A percentile compares a stretch with the other conserved stretches of the same genome.
Evolutionary conservation across 257 asterid species (phyloP).

Genomic region (Lycium barbarum): DNA sequence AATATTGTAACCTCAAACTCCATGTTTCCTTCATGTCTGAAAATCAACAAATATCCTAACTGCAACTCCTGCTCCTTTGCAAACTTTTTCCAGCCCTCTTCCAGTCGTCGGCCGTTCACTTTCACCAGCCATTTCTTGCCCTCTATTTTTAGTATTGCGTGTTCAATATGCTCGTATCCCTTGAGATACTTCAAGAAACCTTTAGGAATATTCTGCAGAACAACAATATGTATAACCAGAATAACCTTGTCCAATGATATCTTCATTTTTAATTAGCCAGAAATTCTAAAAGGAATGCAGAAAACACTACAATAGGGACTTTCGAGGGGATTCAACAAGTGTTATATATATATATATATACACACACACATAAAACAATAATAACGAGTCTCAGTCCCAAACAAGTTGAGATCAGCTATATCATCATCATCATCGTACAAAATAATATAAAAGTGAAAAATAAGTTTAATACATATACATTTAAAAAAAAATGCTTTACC

Average conservation of each 20-base stretch:
- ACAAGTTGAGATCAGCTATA: not conserved
- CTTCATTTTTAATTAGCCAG: not conserved
- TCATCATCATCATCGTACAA: no score
- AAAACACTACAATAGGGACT: not conserved
- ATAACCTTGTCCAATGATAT: not conserved
- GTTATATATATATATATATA: no score
- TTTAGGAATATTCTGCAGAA: slow-evolving; percentile 28
- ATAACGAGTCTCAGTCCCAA: not conserved
- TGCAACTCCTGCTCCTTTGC: not conserved
- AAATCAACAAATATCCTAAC: slow-evolving; percentile 28
- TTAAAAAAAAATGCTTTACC: no score
- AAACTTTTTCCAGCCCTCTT: slow-evolving; percentile 29
- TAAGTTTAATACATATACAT: no score
- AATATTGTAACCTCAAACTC: slow-evolving; percentile 27
- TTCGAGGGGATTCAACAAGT: no score
- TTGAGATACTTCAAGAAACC: slow-evolving; percentile 25
- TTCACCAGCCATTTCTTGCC: slow-evolving; percentile 29
- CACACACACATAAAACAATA: not conserved
- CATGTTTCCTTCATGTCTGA: slow-evolving; percentile 34
- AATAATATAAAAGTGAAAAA: no score
- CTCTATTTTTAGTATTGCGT: slow-evolving; percentile 16
- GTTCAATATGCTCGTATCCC: not conserved
- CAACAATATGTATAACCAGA: not conserved
- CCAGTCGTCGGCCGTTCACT: not conserved
- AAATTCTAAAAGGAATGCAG: not conserved